Base-by-base conservation (phyloP, 2,329 filamentous ascomycete genomes). In the Tolypocladium pustulatum region DNA sequence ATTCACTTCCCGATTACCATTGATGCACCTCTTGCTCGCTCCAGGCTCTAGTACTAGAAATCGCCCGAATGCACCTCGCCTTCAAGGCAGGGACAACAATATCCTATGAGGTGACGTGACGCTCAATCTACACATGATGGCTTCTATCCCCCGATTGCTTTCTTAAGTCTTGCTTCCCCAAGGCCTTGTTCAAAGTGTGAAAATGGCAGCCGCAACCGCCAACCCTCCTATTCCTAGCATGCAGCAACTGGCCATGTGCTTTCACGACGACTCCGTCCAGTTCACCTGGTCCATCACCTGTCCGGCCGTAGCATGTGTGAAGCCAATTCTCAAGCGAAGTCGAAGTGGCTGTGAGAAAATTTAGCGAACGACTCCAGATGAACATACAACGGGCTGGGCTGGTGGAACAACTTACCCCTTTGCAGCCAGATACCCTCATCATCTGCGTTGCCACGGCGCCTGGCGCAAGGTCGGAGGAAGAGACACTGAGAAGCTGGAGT, bases 221-320 rank as follows among this genome's bases (percentile, higher is more conserved):
- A 25, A 38, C 25, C 22, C n/a, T 27, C 32, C 7, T n/a, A n/a
- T 9, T 2, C 30, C 30, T 8, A 51, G 15, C 46, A n/a, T 51
- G 17, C 46, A 41, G 27, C 27, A 32, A n/a, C 46, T 2, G 3
- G 27, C n/a, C 20, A n/a, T 20, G 30, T 12, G 20, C 30, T 22
- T 52, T 61, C 63, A 77, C 56, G 75, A 79, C 58, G 91, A 87
- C 75, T 99, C 94, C 36, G 89, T 87, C 94, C 94, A 99, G 76
- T 97, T 95, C 60, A 97, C 91, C 75, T 97, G 92, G 69, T 99
- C 94, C 70, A 88, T 88, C 22, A 95, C 81, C 62, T 87, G 82
- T 57, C 85, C 85, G 30, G 79, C 83, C 59, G 83, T 82, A 59
- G 88, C 84, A 72, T 89, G 88, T 38, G 83, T 78, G 71, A 91